These are phyloP conservation scores for Cucurbitaria berberidis DNA, from an alignment of 2,329 filamentous ascomycete genomes.

Conservation along the genomic window DNA sequence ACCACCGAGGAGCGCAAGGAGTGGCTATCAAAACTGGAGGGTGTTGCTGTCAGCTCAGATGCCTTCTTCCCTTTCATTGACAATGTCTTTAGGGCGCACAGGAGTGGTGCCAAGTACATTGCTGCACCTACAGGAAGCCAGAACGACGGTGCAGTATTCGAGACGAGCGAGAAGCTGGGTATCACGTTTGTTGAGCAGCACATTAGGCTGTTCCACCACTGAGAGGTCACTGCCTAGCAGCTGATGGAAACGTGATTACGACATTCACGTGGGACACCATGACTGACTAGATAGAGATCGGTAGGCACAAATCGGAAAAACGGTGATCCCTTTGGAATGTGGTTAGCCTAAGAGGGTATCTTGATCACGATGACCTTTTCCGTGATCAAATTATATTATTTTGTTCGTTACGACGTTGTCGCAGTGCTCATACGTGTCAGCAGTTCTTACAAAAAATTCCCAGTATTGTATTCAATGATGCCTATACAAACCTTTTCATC, in stretches of 20 bases:
- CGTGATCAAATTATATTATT: no score
- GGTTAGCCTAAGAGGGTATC: background rate
- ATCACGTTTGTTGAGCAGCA: conserved; percentile 97
- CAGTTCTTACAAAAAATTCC: background rate
- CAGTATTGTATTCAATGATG: no score
- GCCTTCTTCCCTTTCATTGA: conserved; percentile 99
- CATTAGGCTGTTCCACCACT: conserved; percentile 94
- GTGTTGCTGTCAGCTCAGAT: conserved; percentile 89
- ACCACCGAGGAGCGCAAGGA: conserved; percentile 81
- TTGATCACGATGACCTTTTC: no score
- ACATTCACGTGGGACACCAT: conserved; percentile 8
- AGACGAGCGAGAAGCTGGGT: conserved; percentile 87
- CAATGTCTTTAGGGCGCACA: conserved; percentile 89
- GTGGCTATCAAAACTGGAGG: conserved; percentile 81
- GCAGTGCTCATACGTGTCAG: background rate
- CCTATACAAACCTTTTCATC: no score
- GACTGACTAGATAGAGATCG: background rate
- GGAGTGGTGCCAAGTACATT: conserved; percentile 94
- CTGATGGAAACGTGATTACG: background rate
- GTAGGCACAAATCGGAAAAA: background rate
- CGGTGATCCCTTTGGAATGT: background rate
- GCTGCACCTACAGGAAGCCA: conserved; percentile 91
- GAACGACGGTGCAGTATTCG: conserved; percentile 81
- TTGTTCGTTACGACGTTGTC: background rate
- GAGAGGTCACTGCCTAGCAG: conserved; percentile 34